These are phyloP conservation scores for Saccharum spontaneum DNA, from an alignment of 176 grass and related monocot genomes.

Conservation along the genomic window DNA sequence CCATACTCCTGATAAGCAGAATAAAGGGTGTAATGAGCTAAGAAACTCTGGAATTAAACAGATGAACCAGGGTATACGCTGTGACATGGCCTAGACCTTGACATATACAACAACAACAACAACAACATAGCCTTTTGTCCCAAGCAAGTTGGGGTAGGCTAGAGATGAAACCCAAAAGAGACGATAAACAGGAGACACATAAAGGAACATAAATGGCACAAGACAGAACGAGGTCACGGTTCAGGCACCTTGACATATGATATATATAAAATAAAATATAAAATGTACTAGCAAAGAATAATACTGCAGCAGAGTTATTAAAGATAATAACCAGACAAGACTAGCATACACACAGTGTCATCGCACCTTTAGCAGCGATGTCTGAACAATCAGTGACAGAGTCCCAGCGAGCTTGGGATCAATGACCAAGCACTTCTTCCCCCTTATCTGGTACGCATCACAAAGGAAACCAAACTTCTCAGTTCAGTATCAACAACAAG, in stretches of 20 bases:
- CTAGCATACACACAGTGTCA: neutral
- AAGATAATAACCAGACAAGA: neutral
- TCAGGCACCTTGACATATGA: neutral
- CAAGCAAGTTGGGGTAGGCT: too few species aligned
- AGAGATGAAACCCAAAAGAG: too few species aligned
- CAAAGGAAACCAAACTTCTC: neutral
- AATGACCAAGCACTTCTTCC: conserved; percentile 79
- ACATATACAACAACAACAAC: too few species aligned
- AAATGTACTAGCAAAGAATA: neutral
- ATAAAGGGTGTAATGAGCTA: conserved; percentile 28
- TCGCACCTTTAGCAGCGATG: conserved; percentile 63
- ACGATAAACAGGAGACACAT: too few species aligned
- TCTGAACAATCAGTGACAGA: conserved; percentile 67
- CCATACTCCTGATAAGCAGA: conserved; percentile 65
- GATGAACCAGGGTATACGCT: neutral
- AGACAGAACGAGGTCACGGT: too few species aligned
- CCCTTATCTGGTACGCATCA: conserved; percentile 38
- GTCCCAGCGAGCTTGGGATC: conserved; percentile 75
- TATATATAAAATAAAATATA: neutral
- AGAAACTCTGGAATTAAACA: neutral
- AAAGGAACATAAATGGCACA: too few species aligned
- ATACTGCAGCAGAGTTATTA: neutral
- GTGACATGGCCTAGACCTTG: neutral
- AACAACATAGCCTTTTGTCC: too few species aligned
- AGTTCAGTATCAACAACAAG: neutral